phyloP scores from a whole-genome alignment of 495 filamentous ascomycete genomes.

The Trichoderma asperelloides region DNA sequence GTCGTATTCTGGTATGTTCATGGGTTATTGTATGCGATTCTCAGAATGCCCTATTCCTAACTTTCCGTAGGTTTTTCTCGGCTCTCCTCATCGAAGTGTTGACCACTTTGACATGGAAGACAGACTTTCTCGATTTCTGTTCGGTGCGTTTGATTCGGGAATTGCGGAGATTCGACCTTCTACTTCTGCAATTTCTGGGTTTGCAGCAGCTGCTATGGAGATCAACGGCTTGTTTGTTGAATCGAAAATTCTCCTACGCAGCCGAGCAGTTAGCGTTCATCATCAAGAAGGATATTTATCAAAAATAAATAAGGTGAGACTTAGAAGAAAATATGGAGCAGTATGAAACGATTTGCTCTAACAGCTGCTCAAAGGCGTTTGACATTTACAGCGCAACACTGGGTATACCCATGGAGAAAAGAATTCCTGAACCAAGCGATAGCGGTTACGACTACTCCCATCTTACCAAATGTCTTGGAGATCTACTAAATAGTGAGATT shows the following conservation, averaged over 20 bases:
- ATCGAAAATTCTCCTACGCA: neutral
- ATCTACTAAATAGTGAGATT: neutral
- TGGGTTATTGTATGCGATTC: neutral
- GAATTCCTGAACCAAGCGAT: neutral
- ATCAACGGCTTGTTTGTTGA: neutral
- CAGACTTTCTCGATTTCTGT: constrained; percentile 13
- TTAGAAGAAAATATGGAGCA: neutral
- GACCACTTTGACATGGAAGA: constrained; percentile 13
- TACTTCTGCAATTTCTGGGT: neutral
- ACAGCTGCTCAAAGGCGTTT: neutral
- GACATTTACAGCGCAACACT: neutral
- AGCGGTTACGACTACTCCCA: neutral
- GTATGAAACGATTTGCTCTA: neutral
- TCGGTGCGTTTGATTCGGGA: neutral
- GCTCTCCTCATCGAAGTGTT: constrained; percentile 16
- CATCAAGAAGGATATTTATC: neutral
- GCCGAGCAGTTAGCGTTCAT: neutral
- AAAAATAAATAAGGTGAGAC: neutral
- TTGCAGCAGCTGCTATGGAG: constrained; percentile 7
- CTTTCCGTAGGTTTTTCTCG: constrained; percentile 8
- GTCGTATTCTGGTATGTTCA: constrained; percentile 12
- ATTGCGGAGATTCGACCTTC: neutral
- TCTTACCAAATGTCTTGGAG: neutral
- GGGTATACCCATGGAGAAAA: neutral
- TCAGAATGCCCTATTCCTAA: neutral